Conservation (phyloP, 2,329 filamentous ascomycete species). For the Colletotrichum sp. region DNA sequence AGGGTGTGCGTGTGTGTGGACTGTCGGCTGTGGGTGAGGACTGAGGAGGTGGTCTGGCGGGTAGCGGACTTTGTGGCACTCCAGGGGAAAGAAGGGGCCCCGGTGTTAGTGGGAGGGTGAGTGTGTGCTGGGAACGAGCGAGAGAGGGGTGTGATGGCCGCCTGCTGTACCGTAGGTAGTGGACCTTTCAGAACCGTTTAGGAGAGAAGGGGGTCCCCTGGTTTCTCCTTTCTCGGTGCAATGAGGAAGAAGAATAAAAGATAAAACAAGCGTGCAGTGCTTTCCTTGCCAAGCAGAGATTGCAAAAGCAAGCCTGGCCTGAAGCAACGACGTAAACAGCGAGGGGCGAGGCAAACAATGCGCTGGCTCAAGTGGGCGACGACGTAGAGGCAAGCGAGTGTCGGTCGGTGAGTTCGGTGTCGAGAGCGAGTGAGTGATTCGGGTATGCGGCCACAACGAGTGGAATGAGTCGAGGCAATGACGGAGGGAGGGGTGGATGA, state of each 20-base stretch:
- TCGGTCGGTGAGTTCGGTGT: neutral
- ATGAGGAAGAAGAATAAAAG: neutral
- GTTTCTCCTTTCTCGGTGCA: conserved; percentile 12
- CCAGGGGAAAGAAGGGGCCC: neutral
- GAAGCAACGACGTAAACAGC: neutral
- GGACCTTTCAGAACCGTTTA: conserved; percentile 12
- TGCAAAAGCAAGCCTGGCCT: neutral
- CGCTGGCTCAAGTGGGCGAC: neutral
- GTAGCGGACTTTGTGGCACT: conserved; percentile 10
- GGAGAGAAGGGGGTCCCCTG: conserved; percentile 15
- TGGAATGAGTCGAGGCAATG: neutral
- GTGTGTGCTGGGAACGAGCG: neutral
- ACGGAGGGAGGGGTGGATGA: neutral
- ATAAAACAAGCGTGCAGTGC: neutral
- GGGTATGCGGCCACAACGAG: neutral
- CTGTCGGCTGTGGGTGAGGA: neutral
- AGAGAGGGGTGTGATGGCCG: neutral
- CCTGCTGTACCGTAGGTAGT: neutral
- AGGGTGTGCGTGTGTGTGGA: neutral
- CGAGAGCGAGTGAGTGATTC: neutral
- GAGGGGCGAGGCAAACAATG: neutral
- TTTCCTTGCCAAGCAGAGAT: conserved; percentile 12
- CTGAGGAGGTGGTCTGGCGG: neutral
- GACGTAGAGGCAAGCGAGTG: conserved; percentile 2
- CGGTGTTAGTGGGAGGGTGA: neutral